Base-by-base conservation (phyloP, 2,329 filamentous ascomycete species). In the Mycocentrospora acerina region DNA sequence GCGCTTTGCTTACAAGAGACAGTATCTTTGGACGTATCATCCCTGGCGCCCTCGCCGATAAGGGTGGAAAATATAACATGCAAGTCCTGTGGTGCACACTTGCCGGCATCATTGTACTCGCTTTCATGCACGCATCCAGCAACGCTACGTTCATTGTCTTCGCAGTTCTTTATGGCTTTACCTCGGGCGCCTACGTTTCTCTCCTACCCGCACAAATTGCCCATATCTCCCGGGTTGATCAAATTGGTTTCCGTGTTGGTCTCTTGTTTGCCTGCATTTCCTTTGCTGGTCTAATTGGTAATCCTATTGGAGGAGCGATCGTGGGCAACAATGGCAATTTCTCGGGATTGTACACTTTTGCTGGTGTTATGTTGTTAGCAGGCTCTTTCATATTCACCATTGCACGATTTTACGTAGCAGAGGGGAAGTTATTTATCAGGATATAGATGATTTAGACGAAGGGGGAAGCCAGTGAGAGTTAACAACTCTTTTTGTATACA, bases 271-370 rank as follows among this genome's bases (percentile, higher is more conserved):
- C 68, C 1, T 29, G 76, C 1, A 58, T 63, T 4, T 67, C 69
- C 0, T 34, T 80, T 22, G 74, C 69, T 1, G 67, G 65, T 4
- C 50, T 82, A 24, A 66, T 77, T 4, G 77, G 74, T 0, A 71
- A 72, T 10, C 75, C 75, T 0, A 62, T 74, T 29, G 72, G 69
- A 34, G 74, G 74, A 3, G 69, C 64, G 1, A 57, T 77, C 29
- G 53, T 80, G 3, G 50, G 78, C 72, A 76, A 68, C 75, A 19
- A 75, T 29, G 82, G 81, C 3, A 62, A 62, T 7, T 86, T 78
- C 46, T 66, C 78, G 13, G 78, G 79, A 2, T 53, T 87, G 45
- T 81, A 86, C 67, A 68, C 87, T 2, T 88, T 86, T 57, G 77
- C 77, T 32, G 85, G 85, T 1, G 64, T 79, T 12, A 66, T 76